Conservation (phyloP, 129 eudicot species). For the Flaveria trinervia region DNA sequence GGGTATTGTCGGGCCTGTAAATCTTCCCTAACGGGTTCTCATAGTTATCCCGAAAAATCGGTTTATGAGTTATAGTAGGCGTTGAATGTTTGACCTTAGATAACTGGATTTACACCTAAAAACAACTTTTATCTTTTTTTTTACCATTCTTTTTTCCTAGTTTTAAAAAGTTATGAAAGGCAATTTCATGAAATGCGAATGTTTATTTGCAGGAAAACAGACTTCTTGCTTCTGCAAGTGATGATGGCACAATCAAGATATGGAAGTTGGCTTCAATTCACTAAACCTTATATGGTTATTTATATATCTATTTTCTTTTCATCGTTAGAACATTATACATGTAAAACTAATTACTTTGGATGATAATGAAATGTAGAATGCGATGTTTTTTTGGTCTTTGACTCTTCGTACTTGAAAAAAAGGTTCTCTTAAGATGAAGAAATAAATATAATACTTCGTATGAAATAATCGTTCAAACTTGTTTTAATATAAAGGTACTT, state of each 20-base stretch:
- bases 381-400: not conserved
- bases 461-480: too few relatives aligned
- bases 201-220: slow-evolving; percentile 47
- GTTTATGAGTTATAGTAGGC: not conserved
- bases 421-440: not conserved
- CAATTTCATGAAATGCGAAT: not conserved
- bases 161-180: not conserved
- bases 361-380: not conserved
- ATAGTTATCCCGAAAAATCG: not conserved
- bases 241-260: slow-evolving; percentile 82
- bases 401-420: not conserved
- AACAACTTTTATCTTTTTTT: not conserved
- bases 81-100: not conserved
- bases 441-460: not conserved
- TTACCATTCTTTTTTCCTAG: not conserved
- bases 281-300: slow-evolving; percentile 8
- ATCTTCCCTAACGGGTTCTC: not conserved
- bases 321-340: not conserved
- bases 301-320: not conserved
- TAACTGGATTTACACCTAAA: not conserved
- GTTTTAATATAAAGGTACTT: too few relatives aligned
- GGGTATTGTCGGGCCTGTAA: not conserved
- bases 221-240: slow-evolving; percentile 89
- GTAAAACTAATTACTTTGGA: not conserved
- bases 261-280: slow-evolving; percentile 53